These are phyloP conservation scores for Arthromyces matolae DNA, from an alignment of 768 basidiomycete genomes.

Conservation along the genomic window DNA sequence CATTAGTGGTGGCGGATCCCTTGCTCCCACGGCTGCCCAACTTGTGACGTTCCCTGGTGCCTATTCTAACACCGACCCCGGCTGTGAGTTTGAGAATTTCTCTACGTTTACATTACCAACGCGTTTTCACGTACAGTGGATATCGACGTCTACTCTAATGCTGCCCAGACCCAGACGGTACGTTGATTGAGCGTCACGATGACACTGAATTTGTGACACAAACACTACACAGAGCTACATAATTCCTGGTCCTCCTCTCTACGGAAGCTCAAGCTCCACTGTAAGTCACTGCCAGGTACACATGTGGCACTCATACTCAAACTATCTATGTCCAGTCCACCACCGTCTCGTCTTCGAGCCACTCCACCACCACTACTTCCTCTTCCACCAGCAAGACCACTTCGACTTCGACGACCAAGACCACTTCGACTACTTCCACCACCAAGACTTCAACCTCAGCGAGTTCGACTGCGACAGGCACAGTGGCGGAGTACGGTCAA, in stretches of 20 bases:
- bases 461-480: conserved; percentile 19
- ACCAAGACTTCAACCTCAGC: conserved; percentile 18
- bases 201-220: neutral
- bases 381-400: conserved; percentile 17
- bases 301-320: too few relatives aligned
- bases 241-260: conserved; percentile 46
- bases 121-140: conserved; percentile 30
- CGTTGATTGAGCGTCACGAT: neutral
- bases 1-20: conserved; percentile 39
- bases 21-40: conserved; percentile 37
- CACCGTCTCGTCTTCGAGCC: conserved; percentile 5
- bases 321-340: neutral
- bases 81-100: conserved; percentile 27
- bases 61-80: conserved; percentile 41
- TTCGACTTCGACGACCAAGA: conserved; percentile 17
- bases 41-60: conserved; percentile 48
- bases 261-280: conserved; percentile 25
- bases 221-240: conserved; percentile 27
- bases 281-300: neutral
- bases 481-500: conserved; percentile 37
- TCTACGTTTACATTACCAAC: conserved; percentile 1
- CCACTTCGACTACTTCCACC: conserved; percentile 16
- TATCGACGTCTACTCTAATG: conserved; percentile 38
- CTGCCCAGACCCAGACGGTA: conserved; percentile 29
- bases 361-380: conserved; percentile 15